phyloP scores from a whole-genome alignment of 164 flowering plant species.

The Sextonia rubra region DNA sequence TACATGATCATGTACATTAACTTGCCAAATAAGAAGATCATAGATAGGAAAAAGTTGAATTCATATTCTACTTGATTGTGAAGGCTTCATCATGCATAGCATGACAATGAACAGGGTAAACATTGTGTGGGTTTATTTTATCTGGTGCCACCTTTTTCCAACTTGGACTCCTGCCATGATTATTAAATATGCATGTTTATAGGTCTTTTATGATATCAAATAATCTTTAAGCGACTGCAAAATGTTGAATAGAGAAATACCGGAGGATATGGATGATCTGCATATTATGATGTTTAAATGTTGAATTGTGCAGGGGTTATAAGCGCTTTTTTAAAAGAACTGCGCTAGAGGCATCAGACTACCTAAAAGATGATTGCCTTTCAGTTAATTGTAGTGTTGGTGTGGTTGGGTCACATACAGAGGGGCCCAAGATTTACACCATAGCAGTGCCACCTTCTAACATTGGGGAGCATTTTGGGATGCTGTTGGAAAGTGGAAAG shows the following conservation, averaged over 20 bases:
- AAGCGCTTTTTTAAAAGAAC: constrained; percentile 77
- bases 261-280: background rate
- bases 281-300: constrained; percentile 3
- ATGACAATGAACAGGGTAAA: background rate
- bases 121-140: background rate
- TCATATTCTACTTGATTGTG: background rate
- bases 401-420: constrained; percentile 73
- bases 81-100: background rate
- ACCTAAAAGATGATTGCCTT: constrained; percentile 81
- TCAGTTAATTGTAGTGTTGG: constrained; percentile 76
- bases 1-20: no score
- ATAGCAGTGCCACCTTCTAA: constrained; percentile 63
- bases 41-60: background rate
- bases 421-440: constrained; percentile 72
- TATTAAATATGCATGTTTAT: background rate
- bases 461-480: constrained; percentile 72
- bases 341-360: constrained; percentile 73
- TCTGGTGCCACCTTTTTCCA: background rate
- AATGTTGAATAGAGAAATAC: background rate
- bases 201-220: background rate
- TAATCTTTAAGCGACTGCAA: background rate
- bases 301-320: constrained; percentile 69
- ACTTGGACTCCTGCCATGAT: background rate
- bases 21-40: background rate
- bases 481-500: constrained; percentile 70